Percentiles rank a stretch among this genome's conserved stretches.
These are phyloP conservation scores for Symbiotaphrina buchneri DNA, from an alignment of 495 filamentous ascomycete genomes.

Conservation along the genomic window DNA sequence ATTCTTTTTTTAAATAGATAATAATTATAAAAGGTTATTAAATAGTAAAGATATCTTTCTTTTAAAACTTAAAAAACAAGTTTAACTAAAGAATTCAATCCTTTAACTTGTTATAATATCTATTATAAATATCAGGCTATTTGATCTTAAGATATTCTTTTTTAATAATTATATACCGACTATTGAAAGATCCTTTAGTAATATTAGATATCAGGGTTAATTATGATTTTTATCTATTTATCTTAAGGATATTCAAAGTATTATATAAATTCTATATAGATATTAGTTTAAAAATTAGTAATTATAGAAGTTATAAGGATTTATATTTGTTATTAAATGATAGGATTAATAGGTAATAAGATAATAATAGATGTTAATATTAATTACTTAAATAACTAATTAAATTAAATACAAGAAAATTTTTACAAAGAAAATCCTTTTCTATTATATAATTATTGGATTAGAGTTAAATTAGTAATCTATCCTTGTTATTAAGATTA, in stretches of 20 bases:
- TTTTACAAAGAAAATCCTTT: background rate
- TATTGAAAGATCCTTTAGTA: background rate
- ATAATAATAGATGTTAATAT: conserved; percentile 1
- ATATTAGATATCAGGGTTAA: too few relatives aligned
- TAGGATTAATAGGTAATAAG: background rate
- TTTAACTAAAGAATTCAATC: background rate
- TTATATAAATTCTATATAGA: too few relatives aligned
- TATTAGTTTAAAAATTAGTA: too few relatives aligned
- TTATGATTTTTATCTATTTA: too few relatives aligned
- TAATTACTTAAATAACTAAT: background rate
- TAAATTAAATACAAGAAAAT: background rate
- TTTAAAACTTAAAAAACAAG: background rate
- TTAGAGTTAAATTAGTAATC: background rate
- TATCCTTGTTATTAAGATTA: too few relatives aligned
- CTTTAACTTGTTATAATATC: background rate
- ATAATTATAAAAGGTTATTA: conserved; percentile 1
- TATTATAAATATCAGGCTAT: background rate
- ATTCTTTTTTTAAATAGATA: conserved; percentile 9
- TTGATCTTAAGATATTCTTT: background rate
- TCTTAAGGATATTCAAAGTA: too few relatives aligned
- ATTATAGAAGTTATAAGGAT: background rate
- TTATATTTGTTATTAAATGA: too few relatives aligned
- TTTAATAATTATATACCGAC: background rate
- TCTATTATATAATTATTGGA: background rate
- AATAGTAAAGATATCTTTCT: background rate